These are phyloP conservation scores for Leccinum rimulosum DNA, from an alignment of 768 basidiomycete species.

Conservation along the genomic window DNA sequence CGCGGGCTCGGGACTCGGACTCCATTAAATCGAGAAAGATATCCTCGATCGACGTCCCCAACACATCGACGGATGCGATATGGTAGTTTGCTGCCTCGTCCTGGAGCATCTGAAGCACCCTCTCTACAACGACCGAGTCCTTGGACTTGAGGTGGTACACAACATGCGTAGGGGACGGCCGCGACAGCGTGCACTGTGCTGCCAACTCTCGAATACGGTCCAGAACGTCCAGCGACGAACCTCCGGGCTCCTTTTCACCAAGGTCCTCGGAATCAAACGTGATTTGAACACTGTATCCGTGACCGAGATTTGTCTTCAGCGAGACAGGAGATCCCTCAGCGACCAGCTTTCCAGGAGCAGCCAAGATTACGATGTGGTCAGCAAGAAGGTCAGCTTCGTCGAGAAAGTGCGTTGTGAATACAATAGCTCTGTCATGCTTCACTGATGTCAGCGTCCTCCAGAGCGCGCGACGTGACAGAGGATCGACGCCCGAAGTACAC, in stretches of 20 bases:
- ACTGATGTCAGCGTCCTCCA: constrained; percentile 74
- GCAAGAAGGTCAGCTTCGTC: constrained; percentile 80
- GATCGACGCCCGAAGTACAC: constrained; percentile 81
- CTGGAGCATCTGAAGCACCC: constrained; percentile 56
- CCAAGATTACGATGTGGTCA: constrained; percentile 72
- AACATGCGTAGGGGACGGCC: constrained; percentile 42
- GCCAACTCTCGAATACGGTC: constrained; percentile 43
- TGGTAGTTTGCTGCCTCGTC: constrained; percentile 34
- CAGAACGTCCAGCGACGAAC: constrained; percentile 33
- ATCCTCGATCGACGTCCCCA: constrained; percentile 77
- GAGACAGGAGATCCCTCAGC: constrained; percentile 72
- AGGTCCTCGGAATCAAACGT: constrained; percentile 41
- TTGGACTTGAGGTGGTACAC: constrained; percentile 61
- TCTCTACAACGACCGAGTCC: constrained; percentile 52
- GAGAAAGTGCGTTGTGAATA: constrained; percentile 81
- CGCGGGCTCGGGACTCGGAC: constrained; percentile 22
- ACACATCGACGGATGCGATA: constrained; percentile 59
- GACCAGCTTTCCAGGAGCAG: constrained; percentile 71
- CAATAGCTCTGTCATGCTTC: constrained; percentile 61
- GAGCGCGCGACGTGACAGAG: constrained; percentile 70
- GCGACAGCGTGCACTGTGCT: constrained; percentile 42
- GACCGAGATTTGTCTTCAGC: constrained; percentile 68
- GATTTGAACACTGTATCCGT: constrained; percentile 67
- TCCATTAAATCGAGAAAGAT: constrained; percentile 76
- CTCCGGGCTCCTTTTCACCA: constrained; percentile 20